These are phyloP conservation scores for Solanum rostratum DNA, from an alignment of 257 asterid species.

Conservation along the genomic window DNA sequence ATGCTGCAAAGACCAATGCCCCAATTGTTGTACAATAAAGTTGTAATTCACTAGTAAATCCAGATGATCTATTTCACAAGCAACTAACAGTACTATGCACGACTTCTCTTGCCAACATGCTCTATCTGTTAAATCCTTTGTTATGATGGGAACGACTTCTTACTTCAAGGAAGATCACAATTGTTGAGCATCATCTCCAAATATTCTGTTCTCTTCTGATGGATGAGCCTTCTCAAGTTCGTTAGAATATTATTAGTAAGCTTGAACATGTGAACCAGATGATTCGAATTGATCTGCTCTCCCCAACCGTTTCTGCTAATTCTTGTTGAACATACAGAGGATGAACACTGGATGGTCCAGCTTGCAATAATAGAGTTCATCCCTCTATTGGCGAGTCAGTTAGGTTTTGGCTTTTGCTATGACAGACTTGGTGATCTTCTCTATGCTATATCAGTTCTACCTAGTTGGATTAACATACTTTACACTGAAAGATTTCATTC, in stretches of 20 bases:
- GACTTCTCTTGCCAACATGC: not conserved
- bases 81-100: not conserved
- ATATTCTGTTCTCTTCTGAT: not conserved
- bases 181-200: not conserved
- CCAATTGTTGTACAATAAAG: not conserved
- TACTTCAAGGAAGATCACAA: not conserved
- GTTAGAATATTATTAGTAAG: not conserved
- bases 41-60: not conserved
- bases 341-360: not conserved
- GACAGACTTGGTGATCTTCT: not conserved
- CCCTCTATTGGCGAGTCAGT: not conserved
- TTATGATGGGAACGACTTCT: not conserved
- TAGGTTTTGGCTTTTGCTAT: not conserved
- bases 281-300: not conserved
- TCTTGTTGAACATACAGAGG: not conserved
- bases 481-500: not conserved
- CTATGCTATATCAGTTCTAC: not conserved
- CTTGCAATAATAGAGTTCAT: not conserved
- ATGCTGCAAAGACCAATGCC: not conserved
- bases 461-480: not conserved
- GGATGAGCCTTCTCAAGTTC: not conserved
- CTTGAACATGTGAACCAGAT: not conserved
- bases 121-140: not conserved
- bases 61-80: not conserved
- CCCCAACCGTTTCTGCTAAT: not conserved